These are phyloP conservation scores for Coemansia sp. DNA, from an alignment of 192 early-diverging fungal species.

Conservation along the genomic window DNA sequence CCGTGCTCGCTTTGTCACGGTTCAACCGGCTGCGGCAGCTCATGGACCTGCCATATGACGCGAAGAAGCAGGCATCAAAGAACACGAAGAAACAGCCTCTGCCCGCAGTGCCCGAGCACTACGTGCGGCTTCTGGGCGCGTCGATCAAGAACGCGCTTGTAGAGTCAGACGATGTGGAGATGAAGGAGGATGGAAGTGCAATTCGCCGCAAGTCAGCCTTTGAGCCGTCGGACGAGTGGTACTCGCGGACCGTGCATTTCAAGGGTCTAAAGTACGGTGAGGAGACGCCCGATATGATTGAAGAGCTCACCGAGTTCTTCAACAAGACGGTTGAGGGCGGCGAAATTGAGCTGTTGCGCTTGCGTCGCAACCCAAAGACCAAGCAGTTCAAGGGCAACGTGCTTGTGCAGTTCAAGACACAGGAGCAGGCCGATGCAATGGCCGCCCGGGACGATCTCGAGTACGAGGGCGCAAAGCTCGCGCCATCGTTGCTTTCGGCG, in stretches of 20 bases:
- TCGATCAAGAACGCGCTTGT: constrained; percentile 20
- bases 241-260: constrained; percentile 41
- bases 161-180: constrained; percentile 28
- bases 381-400: constrained; percentile 54
- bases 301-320: constrained; percentile 39
- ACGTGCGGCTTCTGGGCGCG: constrained; percentile 19
- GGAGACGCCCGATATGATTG: constrained; percentile 24
- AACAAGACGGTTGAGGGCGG: constrained; percentile 8
- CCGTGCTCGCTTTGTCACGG: constrained; percentile 25
- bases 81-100: constrained; percentile 9
- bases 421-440: constrained; percentile 34
- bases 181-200: constrained; percentile 38
- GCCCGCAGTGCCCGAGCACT: constrained; percentile 12
- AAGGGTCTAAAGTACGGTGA: constrained; percentile 48
- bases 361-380: constrained; percentile 50
- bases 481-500: constrained; percentile 22
- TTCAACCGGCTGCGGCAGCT: constrained; percentile 54
- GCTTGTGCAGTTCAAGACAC: constrained; percentile 36
- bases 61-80: background rate
- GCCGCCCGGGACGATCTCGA: constrained; percentile 22
- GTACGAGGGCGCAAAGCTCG: constrained; percentile 28
- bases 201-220: constrained; percentile 34
- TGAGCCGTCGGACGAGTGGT: constrained; percentile 42
- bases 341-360: constrained; percentile 32
- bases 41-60: constrained; percentile 25